These are phyloP conservation scores for Calonectria hongkongensis DNA, from an alignment of 2,329 filamentous ascomycete species.

Conservation along the genomic window DNA sequence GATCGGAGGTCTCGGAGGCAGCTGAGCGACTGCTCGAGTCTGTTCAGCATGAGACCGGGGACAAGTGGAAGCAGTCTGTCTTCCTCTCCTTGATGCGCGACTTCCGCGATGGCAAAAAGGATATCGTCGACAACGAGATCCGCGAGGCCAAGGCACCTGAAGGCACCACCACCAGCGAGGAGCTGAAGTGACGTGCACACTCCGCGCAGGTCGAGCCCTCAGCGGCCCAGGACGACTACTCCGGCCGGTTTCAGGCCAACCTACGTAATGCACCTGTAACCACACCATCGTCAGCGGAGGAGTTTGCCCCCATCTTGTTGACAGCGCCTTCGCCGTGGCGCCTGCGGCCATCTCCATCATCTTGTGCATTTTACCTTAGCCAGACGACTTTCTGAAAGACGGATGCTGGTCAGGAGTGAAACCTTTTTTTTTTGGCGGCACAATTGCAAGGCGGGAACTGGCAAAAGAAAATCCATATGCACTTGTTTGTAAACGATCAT, in stretches of 20 bases:
- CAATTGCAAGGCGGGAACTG: neutral
- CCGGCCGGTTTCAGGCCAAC: neutral
- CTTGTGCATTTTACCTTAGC: slow-evolving; percentile 52
- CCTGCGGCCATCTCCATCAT: slow-evolving; percentile 34
- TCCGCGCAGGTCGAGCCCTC: neutral
- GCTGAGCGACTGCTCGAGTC: slow-evolving; percentile 65
- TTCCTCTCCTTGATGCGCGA: slow-evolving; percentile 68
- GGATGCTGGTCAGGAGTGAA: neutral
- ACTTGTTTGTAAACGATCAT: neutral
- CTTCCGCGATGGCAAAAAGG: slow-evolving; percentile 66
- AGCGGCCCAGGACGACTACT: neutral
- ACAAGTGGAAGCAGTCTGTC: slow-evolving; percentile 68
- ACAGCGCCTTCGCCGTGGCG: slow-evolving; percentile 10
- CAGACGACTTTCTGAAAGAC: slow-evolving; percentile 49
- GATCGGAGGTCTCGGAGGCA: slow-evolving; percentile 64
- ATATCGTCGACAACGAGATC: slow-evolving; percentile 65
- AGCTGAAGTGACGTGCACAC: slow-evolving; percentile 46
- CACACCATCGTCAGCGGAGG: neutral
- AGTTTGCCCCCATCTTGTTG: neutral
- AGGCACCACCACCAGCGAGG: slow-evolving; percentile 8
- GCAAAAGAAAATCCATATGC: neutral
- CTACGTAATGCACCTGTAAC: slow-evolving; percentile 19
- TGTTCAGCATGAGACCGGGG: slow-evolving; percentile 66
- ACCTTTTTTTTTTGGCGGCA: too few relatives aligned
- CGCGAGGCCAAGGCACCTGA: slow-evolving; percentile 54